Evolutionary conservation across 805 yeast genomes (phyloP).

Genomic region (Suhomyces tanzawaensis): DNA sequence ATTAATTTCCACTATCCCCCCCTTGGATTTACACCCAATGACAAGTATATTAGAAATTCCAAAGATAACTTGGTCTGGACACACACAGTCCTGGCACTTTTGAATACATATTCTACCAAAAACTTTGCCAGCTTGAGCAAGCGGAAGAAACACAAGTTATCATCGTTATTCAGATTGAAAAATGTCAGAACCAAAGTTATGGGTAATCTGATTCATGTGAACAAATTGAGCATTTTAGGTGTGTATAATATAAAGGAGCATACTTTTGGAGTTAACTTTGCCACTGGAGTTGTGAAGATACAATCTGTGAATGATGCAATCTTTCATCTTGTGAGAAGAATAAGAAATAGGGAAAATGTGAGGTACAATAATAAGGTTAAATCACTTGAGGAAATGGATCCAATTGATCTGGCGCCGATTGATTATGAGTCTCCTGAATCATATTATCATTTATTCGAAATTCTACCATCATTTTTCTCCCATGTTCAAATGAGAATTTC

Average conservation of each 20-base stretch:
- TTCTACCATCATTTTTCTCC: constrained; percentile 29
- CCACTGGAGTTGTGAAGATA: constrained; percentile 25
- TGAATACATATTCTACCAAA: constrained; percentile 28
- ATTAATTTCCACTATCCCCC: constrained; percentile 31
- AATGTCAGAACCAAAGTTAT: constrained; percentile 28
- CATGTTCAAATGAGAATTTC: constrained; percentile 26
- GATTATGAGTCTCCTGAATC: background rate
- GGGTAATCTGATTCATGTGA: constrained; percentile 28
- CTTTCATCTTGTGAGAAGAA: constrained; percentile 32
- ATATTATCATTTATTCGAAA: constrained; percentile 22
- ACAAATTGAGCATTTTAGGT: constrained; percentile 26
- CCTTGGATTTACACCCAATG: constrained; percentile 14
- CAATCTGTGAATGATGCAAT: constrained; percentile 37
- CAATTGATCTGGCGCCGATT: background rate
- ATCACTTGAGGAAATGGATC: background rate
- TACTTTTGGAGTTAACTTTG: constrained; percentile 20
- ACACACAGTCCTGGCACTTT: constrained; percentile 20
- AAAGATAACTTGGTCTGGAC: constrained; percentile 25
- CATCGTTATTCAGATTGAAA: constrained; percentile 29
- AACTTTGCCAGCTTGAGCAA: constrained; percentile 14
- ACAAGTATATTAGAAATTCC: constrained; percentile 19
- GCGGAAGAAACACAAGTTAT: constrained; percentile 14
- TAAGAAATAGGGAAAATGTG: constrained; percentile 27
- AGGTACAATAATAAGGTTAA: constrained; percentile 19
- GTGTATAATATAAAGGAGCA: constrained; percentile 24